Conservation (phyloP, 1,284 basidiomycete genomes). For the Ceratobasidium sp. region DNA sequence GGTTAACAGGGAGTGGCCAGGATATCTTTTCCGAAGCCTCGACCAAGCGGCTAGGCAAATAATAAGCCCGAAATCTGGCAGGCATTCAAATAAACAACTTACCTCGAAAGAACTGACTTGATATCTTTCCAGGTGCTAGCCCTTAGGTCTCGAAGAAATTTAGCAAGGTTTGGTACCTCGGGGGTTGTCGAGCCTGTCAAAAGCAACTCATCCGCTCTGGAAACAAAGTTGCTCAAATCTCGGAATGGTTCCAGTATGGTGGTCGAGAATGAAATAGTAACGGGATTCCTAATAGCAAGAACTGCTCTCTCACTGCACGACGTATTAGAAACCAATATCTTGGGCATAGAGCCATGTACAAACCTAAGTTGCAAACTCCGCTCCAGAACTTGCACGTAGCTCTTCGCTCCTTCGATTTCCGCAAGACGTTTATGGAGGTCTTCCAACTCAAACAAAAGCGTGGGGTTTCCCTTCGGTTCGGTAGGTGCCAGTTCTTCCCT, state of each 20-base stretch:
- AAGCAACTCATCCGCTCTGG: constrained; percentile 56
- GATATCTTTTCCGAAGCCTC: constrained; percentile 71
- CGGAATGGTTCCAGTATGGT: constrained; percentile 64
- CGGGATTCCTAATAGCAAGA: constrained; percentile 42
- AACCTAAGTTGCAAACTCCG: constrained; percentile 76
- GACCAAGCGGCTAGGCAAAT: constrained; percentile 60
- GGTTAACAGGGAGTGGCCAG: constrained; percentile 70
- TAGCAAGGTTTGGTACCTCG: constrained; percentile 57
- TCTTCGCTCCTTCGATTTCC: constrained; percentile 74
- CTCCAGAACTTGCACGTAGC: constrained; percentile 77
- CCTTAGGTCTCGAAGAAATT: constrained; percentile 63
- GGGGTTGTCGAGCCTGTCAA: constrained; percentile 49
- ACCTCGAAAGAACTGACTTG: constrained; percentile 69
- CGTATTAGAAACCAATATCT: background rate
- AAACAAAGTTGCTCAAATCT: constrained; percentile 65
- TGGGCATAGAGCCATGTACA: constrained; percentile 43
- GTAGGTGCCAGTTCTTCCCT: constrained; percentile 67
- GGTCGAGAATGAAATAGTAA: constrained; percentile 52
- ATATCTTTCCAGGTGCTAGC: constrained; percentile 78
- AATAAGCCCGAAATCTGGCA: constrained; percentile 36
- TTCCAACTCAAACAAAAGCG: constrained; percentile 82
- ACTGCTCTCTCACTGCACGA: constrained; percentile 46
- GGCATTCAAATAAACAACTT: constrained; percentile 45
- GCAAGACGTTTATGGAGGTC: constrained; percentile 72
- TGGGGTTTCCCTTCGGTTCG: constrained; percentile 56